Conservation (phyloP, 805 yeast genomes). For the Clavispora asparagi region DNA sequence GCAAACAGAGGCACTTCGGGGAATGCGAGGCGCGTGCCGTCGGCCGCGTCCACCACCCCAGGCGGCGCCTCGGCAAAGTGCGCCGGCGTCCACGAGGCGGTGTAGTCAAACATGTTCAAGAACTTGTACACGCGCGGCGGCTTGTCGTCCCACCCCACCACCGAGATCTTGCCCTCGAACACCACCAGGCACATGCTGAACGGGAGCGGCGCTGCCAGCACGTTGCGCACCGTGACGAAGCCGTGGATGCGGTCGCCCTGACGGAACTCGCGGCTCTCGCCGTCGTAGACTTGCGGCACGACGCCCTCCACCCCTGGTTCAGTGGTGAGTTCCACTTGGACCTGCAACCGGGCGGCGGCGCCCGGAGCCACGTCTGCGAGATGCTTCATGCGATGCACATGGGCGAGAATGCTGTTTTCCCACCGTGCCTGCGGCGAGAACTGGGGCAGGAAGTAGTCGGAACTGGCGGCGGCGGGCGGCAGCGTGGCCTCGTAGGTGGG, state of each 20-base stretch:
- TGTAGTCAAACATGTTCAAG: slow-evolving; percentile 27
- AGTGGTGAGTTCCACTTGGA: slow-evolving; percentile 17
- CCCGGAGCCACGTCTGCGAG: slow-evolving; percentile 12
- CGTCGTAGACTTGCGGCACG: slow-evolving; percentile 16
- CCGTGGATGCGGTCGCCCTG: slow-evolving; percentile 27
- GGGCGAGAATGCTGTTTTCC: slow-evolving; percentile 31
- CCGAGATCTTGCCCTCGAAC: slow-evolving; percentile 24
- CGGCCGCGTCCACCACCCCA: slow-evolving; percentile 24
- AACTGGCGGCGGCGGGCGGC: background rate
- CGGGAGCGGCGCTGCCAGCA: slow-evolving; percentile 13
- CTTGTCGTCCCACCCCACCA: slow-evolving; percentile 12
- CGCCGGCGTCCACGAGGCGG: slow-evolving; percentile 28
- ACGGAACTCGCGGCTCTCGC: slow-evolving; percentile 18
- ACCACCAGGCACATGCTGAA: slow-evolving; percentile 26
- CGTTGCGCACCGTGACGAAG: slow-evolving; percentile 18
- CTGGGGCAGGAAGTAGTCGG: background rate
- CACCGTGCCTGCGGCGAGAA: slow-evolving; percentile 12
- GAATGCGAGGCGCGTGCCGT: slow-evolving; percentile 24
- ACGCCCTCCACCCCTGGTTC: slow-evolving; percentile 14
- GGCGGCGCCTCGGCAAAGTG: slow-evolving; percentile 9
- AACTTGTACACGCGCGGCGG: slow-evolving; percentile 24
- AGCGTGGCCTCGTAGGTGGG: slow-evolving; percentile 28
- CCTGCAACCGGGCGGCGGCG: slow-evolving; percentile 15
- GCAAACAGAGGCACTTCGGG: slow-evolving; percentile 20
- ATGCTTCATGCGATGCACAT: slow-evolving; percentile 21